These are phyloP conservation scores for Penicillium sp. DNA, from an alignment of 2,329 filamentous ascomycete species.

Conservation along the genomic window DNA sequence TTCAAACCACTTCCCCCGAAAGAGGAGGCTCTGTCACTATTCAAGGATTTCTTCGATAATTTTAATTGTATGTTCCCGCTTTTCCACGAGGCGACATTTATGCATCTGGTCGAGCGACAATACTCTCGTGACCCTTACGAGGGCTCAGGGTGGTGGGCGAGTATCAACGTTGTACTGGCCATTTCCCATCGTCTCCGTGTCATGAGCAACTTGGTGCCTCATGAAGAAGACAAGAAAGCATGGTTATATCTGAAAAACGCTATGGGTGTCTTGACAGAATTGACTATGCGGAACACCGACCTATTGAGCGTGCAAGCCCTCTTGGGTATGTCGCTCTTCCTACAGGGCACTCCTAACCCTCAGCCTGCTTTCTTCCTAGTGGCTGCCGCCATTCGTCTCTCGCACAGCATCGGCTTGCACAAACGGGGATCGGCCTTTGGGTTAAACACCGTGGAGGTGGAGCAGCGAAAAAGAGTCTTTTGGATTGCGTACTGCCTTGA, in stretches of 20 bases:
- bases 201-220: slow-evolving; percentile 88
- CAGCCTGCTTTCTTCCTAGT: slow-evolving; percentile 91
- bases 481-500: slow-evolving; percentile 75
- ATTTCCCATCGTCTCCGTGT: slow-evolving; percentile 88
- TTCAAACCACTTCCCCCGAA: slow-evolving; percentile 83
- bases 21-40: slow-evolving; percentile 78
- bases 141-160: slow-evolving; percentile 97
- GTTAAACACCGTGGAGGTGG: slow-evolving; percentile 87
- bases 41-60: slow-evolving; percentile 95
- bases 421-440: slow-evolving; percentile 92
- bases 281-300: slow-evolving; percentile 95
- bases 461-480: slow-evolving; percentile 78
- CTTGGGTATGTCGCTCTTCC: slow-evolving; percentile 87
- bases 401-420: slow-evolving; percentile 92
- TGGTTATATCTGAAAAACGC: slow-evolving; percentile 98
- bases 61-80: slow-evolving; percentile 99
- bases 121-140: slow-evolving; percentile 92
- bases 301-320: slow-evolving; percentile 91
- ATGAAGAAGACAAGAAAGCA: slow-evolving; percentile 89
- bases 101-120: slow-evolving; percentile 92
- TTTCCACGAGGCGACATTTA: slow-evolving; percentile 97
- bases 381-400: slow-evolving; percentile 82
- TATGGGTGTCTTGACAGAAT: slow-evolving; percentile 85
- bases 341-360: slow-evolving; percentile 94
- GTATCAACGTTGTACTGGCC: slow-evolving; percentile 88